Conservation (phyloP, 2,329 filamentous ascomycete genomes). For the Paracamarosporium sp. region DNA sequence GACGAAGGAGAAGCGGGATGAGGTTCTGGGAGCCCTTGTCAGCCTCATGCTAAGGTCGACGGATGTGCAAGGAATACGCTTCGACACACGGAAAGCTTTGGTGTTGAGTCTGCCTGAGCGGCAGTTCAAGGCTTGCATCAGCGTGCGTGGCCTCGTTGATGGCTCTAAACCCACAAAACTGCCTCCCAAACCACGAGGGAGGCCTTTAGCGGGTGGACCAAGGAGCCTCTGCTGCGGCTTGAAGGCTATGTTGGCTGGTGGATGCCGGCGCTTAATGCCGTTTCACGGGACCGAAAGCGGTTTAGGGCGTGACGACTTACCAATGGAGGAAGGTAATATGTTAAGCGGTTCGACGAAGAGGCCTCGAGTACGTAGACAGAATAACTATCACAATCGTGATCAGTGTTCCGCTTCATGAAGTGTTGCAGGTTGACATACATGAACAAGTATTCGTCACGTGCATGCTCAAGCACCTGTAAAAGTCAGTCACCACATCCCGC, state of each 20-base stretch:
- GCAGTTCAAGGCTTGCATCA: slow-evolving; percentile 26
- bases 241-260: slow-evolving; percentile 39
- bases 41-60: slow-evolving; percentile 31
- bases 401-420: slow-evolving; percentile 59
- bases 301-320: slow-evolving; percentile 43
- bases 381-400: slow-evolving; percentile 58
- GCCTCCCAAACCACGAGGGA: neutral
- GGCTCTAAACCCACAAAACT: slow-evolving; percentile 8
- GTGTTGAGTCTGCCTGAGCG: slow-evolving; percentile 31
- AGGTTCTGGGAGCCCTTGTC: slow-evolving; percentile 64
- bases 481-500: slow-evolving; percentile 45
- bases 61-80: neutral
- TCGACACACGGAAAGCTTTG: neutral
- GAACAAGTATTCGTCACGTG: slow-evolving; percentile 78
- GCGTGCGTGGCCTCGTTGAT: slow-evolving; percentile 12
- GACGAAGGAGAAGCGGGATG: slow-evolving; percentile 74
- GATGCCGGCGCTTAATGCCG: slow-evolving; percentile 42
- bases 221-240: slow-evolving; percentile 14
- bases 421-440: slow-evolving; percentile 61
- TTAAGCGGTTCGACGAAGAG: slow-evolving; percentile 55
- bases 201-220: slow-evolving; percentile 25
- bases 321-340: slow-evolving; percentile 56
- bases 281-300: slow-evolving; percentile 34
- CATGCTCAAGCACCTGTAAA: slow-evolving; percentile 64
- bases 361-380: slow-evolving; percentile 63